A percentile compares a stretch with the other conserved stretches of the same genome.
These are phyloP conservation scores for Strigomonas oncopelti DNA, from an alignment of 208 protist species.

Conservation along the genomic window DNA sequence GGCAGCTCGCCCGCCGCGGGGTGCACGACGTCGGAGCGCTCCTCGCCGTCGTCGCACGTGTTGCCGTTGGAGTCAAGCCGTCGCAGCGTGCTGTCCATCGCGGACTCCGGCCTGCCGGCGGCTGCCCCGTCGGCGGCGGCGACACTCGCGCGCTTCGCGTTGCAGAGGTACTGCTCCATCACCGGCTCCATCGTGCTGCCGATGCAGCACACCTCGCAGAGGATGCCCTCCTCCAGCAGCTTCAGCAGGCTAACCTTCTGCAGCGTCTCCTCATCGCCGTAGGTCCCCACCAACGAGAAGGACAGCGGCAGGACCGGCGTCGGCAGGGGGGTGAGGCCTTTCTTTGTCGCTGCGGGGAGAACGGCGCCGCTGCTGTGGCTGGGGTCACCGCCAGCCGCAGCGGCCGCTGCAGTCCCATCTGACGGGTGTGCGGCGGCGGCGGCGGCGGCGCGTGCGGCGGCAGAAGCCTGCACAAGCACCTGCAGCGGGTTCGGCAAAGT, in stretches of 20 bases:
- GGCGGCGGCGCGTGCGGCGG: background rate
- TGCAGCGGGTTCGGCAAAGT: slow-evolving; percentile 16
- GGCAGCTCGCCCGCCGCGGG: slow-evolving; percentile 6
- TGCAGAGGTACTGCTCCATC: slow-evolving; percentile 22
- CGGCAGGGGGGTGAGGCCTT: slow-evolving; percentile 1
- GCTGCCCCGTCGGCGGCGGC: background rate
- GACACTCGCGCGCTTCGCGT: background rate
- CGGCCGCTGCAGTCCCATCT: no score
- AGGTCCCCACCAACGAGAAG: slow-evolving; percentile 48
- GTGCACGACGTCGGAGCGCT: background rate
- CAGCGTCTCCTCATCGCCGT: slow-evolving; percentile 59
- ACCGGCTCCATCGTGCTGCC: slow-evolving; percentile 26
- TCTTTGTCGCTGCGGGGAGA: slow-evolving; percentile 6
- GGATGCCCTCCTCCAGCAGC: slow-evolving; percentile 67
- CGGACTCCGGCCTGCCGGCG: background rate
- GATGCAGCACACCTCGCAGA: slow-evolving; percentile 60
- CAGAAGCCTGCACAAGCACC: slow-evolving; percentile 8
- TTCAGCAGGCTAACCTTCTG: slow-evolving; percentile 51
- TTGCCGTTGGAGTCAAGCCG: slow-evolving; percentile 3
- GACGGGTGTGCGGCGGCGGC: background rate
- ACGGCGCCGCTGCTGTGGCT: slow-evolving; percentile 3
- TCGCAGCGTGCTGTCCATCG: background rate
- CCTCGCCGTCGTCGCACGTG: background rate
- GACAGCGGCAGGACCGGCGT: slow-evolving; percentile 18
- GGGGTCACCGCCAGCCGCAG: background rate